Evolutionary conservation across 768 basidiomycete species (phyloP).

Genomic region (Boletus sp.): DNA sequence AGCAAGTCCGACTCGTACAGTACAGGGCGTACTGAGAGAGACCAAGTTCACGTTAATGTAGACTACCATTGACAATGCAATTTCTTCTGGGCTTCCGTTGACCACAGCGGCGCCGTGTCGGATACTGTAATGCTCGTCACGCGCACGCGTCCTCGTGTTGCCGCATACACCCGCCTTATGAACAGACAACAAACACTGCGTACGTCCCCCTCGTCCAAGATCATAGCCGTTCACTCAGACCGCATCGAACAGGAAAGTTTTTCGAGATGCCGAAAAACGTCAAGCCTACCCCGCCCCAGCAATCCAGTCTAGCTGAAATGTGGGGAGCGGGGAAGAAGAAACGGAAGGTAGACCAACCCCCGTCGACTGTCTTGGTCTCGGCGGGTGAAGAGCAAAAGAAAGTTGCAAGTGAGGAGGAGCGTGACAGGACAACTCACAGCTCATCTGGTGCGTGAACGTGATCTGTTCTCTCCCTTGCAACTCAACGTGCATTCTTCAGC

Average conservation of each 20-base stretch:
- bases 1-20: no score
- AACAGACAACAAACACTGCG: slow-evolving; percentile 74
- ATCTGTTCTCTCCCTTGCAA: background rate
- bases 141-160: slow-evolving; percentile 17
- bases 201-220: slow-evolving; percentile 23
- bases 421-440: background rate
- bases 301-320: slow-evolving; percentile 74
- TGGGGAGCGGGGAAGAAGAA: slow-evolving; percentile 57
- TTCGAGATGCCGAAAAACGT: slow-evolving; percentile 65
- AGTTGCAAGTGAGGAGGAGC: slow-evolving; percentile 14
- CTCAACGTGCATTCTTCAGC: slow-evolving; percentile 18
- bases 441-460: slow-evolving; percentile 11
- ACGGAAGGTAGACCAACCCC: slow-evolving; percentile 21
- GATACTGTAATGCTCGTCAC: slow-evolving; percentile 23
- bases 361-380: slow-evolving; percentile 19
- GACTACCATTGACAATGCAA: background rate
- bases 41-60: background rate
- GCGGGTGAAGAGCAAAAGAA: slow-evolving; percentile 25
- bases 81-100: background rate
- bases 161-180: slow-evolving; percentile 38
- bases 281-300: slow-evolving; percentile 70
- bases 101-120: background rate
- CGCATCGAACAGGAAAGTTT: slow-evolving; percentile 55
- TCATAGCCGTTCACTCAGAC: background rate
- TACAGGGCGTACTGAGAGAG: no score